These are phyloP conservation scores for Coemansia sp. DNA, from an alignment of 192 early-diverging fungal genomes.

Conservation along the genomic window DNA sequence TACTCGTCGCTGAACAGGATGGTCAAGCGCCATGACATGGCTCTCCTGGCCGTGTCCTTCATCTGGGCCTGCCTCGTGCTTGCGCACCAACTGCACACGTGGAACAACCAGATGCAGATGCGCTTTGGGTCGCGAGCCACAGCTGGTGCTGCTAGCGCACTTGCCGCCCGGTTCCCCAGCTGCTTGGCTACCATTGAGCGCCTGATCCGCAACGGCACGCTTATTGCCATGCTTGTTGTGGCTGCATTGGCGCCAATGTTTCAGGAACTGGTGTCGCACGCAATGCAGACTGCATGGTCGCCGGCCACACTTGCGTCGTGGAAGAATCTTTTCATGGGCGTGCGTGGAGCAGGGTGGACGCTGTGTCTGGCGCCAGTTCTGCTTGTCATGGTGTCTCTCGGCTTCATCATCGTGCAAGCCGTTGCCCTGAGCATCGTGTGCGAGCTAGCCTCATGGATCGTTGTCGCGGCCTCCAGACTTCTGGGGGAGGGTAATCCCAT, in stretches of 20 bases:
- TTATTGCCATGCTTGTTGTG: conserved; percentile 13
- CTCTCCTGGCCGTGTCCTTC: conserved; percentile 66
- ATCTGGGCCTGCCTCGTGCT: conserved; percentile 62
- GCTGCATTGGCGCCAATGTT: conserved; percentile 25
- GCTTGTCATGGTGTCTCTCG: conserved; percentile 38
- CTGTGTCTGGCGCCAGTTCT: conserved; percentile 27
- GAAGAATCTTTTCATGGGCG: conserved; percentile 54
- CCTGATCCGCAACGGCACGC: conserved; percentile 41
- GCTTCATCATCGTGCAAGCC: conserved; percentile 37
- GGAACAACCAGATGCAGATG: conserved; percentile 20
- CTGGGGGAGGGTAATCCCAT: conserved; percentile 3
- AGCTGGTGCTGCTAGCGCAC: neutral
- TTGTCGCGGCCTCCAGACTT: neutral
- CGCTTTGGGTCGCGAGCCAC: neutral
- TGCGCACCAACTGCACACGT: conserved; percentile 39
- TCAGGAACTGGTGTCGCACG: conserved; percentile 22
- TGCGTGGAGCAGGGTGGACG: conserved; percentile 32
- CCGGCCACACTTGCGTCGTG: conserved; percentile 24
- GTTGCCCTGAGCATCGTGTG: conserved; percentile 23
- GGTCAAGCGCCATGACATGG: conserved; percentile 70
- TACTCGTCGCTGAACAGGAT: conserved; percentile 70
- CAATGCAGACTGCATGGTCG: conserved; percentile 19
- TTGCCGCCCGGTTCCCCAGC: conserved; percentile 20
- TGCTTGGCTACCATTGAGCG: conserved; percentile 42
- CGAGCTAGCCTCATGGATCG: conserved; percentile 10